Percentiles rank a stretch among this genome's conserved stretches.
phyloP scores from a whole-genome alignment of 352 stramenopile genomes.

The Phytophthora podocarpi region DNA sequence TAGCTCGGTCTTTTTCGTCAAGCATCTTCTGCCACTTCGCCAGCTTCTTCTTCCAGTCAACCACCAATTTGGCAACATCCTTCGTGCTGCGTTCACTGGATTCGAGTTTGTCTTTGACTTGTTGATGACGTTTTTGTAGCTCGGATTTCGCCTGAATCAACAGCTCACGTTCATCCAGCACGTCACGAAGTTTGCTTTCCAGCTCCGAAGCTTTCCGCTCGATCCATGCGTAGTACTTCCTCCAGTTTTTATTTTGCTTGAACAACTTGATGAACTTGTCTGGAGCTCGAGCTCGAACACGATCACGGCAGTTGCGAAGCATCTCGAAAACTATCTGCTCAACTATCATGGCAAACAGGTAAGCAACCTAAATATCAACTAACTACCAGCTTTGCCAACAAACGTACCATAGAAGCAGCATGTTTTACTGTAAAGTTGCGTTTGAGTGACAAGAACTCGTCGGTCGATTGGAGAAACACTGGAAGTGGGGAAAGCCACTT shows the following conservation, averaged over 20 bases:
- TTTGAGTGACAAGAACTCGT: constrained; percentile 27
- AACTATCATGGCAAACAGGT: constrained; percentile 33
- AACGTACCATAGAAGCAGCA: constrained; percentile 55
- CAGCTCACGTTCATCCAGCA: constrained; percentile 40
- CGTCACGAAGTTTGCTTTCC: constrained; percentile 39
- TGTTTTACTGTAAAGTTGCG: constrained; percentile 39
- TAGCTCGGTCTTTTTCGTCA: constrained; percentile 45
- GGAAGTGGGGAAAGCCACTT: constrained; percentile 47
- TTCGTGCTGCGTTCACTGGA: constrained; percentile 29
- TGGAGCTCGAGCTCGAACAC: constrained; percentile 44
- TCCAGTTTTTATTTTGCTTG: constrained; percentile 80
- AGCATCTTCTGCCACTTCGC: constrained; percentile 52
- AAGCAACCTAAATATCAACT: neutral
- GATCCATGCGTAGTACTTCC: constrained; percentile 69
- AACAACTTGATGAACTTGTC: constrained; percentile 65
- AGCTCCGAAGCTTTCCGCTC: constrained; percentile 46
- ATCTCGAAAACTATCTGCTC: constrained; percentile 71
- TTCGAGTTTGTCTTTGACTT: constrained; percentile 31
- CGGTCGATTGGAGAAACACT: constrained; percentile 17
- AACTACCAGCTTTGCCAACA: neutral
- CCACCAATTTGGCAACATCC: constrained; percentile 42
- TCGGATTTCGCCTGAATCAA: constrained; percentile 34
- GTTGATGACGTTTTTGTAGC: constrained; percentile 24
- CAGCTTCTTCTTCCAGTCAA: constrained; percentile 63
- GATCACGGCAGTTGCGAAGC: constrained; percentile 58